A percentile compares a stretch with the other conserved stretches of the same genome.
Conservation (phyloP, 768 basidiomycete genomes). For the Lentinus brumalis region DNA sequence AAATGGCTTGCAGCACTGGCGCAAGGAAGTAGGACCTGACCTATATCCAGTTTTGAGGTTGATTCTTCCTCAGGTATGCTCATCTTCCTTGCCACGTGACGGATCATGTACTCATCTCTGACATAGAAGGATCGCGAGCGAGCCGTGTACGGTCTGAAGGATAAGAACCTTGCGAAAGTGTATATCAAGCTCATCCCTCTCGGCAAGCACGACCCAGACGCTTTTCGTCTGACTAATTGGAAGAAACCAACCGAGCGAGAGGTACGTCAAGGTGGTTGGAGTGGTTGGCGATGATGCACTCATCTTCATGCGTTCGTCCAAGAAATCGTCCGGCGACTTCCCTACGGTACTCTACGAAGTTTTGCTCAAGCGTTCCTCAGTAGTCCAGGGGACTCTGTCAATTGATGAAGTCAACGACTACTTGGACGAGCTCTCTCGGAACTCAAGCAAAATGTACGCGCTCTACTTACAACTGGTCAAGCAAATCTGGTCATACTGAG, state of each 20-base stretch:
- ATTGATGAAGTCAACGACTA: constrained; percentile 84
- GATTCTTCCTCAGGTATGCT: constrained; percentile 76
- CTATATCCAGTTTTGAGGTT: constrained; percentile 89
- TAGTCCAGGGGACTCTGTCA: constrained; percentile 70
- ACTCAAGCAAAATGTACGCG: constrained; percentile 58
- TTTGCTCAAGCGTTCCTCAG: constrained; percentile 80
- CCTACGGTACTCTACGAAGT: constrained; percentile 86
- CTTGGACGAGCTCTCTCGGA: constrained; percentile 75
- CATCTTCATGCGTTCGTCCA: neutral
- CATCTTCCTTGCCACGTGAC: neutral
- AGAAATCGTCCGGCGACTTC: constrained; percentile 86
- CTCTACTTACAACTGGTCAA: neutral
- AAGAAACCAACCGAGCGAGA: constrained; percentile 74
- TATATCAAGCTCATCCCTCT: constrained; percentile 91
- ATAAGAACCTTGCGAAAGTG: constrained; percentile 89
- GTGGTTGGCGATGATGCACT: neutral
- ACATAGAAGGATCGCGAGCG: constrained; percentile 91
- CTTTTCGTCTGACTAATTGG: constrained; percentile 86
- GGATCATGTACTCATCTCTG: neutral
- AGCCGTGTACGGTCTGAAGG: constrained; percentile 91
- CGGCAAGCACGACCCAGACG: constrained; percentile 76
- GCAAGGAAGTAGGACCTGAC: constrained; percentile 82
- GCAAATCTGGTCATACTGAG: constrained; percentile 10
- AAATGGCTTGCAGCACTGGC: constrained; percentile 69
- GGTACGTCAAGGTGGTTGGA: constrained; percentile 42